These are phyloP conservation scores for Apiotrichum laibachii DNA, from an alignment of 1,284 basidiomycete genomes.

Conservation along the genomic window DNA sequence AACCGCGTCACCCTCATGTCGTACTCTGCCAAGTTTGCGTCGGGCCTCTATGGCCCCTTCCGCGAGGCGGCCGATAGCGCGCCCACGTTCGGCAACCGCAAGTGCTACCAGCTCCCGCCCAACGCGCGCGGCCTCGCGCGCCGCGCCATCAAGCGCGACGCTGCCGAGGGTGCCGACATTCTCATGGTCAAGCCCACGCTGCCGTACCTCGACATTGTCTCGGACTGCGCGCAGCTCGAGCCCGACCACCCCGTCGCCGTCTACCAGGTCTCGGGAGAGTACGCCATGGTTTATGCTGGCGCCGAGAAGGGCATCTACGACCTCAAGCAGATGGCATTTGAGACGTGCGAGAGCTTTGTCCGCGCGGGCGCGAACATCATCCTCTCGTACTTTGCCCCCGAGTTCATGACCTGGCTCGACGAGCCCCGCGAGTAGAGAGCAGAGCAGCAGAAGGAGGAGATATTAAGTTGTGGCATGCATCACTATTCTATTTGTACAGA, in stretches of 20 bases:
- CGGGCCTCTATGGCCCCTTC: slow-evolving; percentile 95
- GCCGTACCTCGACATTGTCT: slow-evolving; percentile 94
- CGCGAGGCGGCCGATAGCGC: slow-evolving; percentile 93
- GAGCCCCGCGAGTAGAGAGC: slow-evolving; percentile 24
- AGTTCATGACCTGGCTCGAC: slow-evolving; percentile 87
- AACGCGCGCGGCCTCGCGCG: slow-evolving; percentile 84
- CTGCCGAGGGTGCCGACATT: slow-evolving; percentile 92
- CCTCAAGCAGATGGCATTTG: slow-evolving; percentile 87
- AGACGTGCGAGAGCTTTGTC: slow-evolving; percentile 83
- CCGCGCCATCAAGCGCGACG: slow-evolving; percentile 90
- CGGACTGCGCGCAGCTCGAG: slow-evolving; percentile 78
- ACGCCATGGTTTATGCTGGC: slow-evolving; percentile 92
- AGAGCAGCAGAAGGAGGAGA: background rate
- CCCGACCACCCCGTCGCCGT: slow-evolving; percentile 86
- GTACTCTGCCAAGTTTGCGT: slow-evolving; percentile 99
- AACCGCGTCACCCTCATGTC: slow-evolving; percentile 92
- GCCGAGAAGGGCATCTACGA: slow-evolving; percentile 91
- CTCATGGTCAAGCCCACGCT: slow-evolving; percentile 98
- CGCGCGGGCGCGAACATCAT: slow-evolving; percentile 89
- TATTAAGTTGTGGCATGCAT: slow-evolving; percentile 2
- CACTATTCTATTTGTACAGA: slow-evolving; percentile 4
- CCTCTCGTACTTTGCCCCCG: slow-evolving; percentile 90
- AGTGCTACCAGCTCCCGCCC: slow-evolving; percentile 96
- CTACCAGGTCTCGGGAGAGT: slow-evolving; percentile 97
- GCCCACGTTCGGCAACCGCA: slow-evolving; percentile 89